A percentile compares a stretch with the other conserved stretches of the same genome.
Conservation (phyloP, 495 filamentous ascomycete genomes). For the Penicillium pulvis region DNA sequence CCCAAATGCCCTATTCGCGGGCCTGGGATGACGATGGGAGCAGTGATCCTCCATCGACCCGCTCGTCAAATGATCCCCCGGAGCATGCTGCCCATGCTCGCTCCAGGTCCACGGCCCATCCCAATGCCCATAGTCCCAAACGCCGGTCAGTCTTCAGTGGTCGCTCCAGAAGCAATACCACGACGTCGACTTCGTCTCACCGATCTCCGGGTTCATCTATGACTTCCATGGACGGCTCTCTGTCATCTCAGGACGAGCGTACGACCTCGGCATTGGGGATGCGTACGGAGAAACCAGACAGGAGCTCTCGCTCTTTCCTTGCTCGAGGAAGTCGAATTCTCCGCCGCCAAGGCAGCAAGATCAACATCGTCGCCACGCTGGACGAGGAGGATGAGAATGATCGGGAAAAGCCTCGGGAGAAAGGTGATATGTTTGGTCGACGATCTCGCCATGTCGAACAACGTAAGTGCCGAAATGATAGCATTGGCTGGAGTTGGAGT, state of each 20-base stretch:
- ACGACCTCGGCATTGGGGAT: slow-evolving; percentile 31
- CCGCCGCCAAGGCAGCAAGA: slow-evolving; percentile 54
- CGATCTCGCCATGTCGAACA: slow-evolving; percentile 7
- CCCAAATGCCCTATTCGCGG: slow-evolving; percentile 7
- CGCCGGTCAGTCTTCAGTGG: slow-evolving; percentile 46
- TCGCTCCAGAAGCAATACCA: slow-evolving; percentile 50
- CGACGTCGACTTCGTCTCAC: slow-evolving; percentile 41
- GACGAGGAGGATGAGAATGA: slow-evolving; percentile 48
- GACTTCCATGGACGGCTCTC: slow-evolving; percentile 35
- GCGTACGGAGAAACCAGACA: slow-evolving; percentile 40
- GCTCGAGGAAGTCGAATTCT: slow-evolving; percentile 54
- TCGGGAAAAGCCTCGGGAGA: slow-evolving; percentile 39
- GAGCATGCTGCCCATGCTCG: slow-evolving; percentile 44
- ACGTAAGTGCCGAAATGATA: not conserved
- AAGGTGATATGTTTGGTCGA: slow-evolving; percentile 30
- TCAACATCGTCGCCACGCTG: slow-evolving; percentile 50
- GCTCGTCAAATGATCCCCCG: slow-evolving; percentile 40
- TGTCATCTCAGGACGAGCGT: slow-evolving; percentile 35
- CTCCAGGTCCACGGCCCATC: slow-evolving; percentile 44
- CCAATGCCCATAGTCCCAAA: slow-evolving; percentile 40
- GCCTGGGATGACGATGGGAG: slow-evolving; percentile 30
- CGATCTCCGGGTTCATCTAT: slow-evolving; percentile 44
- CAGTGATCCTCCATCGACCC: slow-evolving; percentile 40
- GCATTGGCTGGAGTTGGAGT: not conserved
- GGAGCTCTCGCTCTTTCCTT: slow-evolving; percentile 45